Base-by-base conservation (phyloP, 805 yeast genomes). In the Starmerella bombicola region DNA sequence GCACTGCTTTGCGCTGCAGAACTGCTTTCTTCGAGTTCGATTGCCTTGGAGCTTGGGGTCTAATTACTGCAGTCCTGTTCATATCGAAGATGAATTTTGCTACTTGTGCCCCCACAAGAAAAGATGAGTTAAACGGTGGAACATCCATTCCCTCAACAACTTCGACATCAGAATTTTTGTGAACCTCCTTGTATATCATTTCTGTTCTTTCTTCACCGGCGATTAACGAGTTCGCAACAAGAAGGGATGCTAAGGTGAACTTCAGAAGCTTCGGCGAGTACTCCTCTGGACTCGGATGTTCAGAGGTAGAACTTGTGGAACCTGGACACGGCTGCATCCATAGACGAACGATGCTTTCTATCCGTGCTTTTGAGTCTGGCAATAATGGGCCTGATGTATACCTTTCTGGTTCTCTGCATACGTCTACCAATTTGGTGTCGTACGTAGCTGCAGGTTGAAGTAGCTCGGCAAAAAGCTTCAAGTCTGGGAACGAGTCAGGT, bases 401-500 rank as follows among this genome's bases (percentile, higher is more conserved):
- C n/a, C n/a, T n/a, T n/a, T n/a, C n/a, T n/a, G n/a, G n/a, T n/a
- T n/a, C n/a, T n/a, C n/a, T n/a, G n/a, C n/a, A n/a, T n/a, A n/a
- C n/a, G n/a, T n/a, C n/a, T n/a, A n/a, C n/a, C n/a, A 36, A 30
- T 2, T 21, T 6, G 33, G 16, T n/a, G 5, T 3, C 18, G 15
- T 17, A 15, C 5, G 8, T 10, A 13, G 22, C 39, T 2, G 13
- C 30, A 13, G 49, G 43, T 17, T 16, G 20, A 17, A 38, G 15
- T 16, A 45, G 28, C 15, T 30, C 42, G 12, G 24, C 24, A 8
- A 46, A 28, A 9, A 46, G 34, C 17, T 38, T 43, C 2, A 29
- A 15, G 5, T 34, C 22, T 12, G 56, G 56, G 38, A 51, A 51
- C 4, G 24, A 30, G 1, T 22, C 26, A 10, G 52, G 48, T 4